Conservation (phyloP, 345 rosid species). For the Rhodamnia rubescens region DNA sequence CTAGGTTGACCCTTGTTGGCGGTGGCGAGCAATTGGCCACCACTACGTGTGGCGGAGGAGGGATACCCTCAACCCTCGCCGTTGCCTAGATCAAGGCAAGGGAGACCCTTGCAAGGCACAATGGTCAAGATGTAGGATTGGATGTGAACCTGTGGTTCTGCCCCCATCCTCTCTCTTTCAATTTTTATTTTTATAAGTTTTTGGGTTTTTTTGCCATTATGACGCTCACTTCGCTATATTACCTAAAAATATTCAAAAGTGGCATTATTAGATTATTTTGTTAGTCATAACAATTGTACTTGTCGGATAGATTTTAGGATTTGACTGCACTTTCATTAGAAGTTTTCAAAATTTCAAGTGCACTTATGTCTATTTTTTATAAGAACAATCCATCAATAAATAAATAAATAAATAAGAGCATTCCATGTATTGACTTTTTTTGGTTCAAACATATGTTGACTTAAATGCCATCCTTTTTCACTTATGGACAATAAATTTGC, state of each 20-base stretch:
- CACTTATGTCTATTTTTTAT: no score
- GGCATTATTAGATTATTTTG: neutral
- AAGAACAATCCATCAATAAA: no score
- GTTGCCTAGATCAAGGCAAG: neutral
- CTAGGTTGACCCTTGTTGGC: neutral
- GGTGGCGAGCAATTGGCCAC: no score
- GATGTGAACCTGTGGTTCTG: neutral
- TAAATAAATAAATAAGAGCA: no score
- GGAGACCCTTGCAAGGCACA: no score
- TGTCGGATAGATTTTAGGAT: no score
- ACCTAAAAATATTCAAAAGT: neutral
- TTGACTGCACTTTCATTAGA: no score
- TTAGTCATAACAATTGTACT: neutral
- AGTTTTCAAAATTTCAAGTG: no score
- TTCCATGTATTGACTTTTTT: neutral
- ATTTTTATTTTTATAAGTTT: no score
- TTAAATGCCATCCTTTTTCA: neutral
- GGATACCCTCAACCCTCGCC: neutral
- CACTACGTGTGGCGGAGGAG: neutral
- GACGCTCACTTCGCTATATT: neutral
- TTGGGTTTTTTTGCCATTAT: neutral
- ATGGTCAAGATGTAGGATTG: neutral
- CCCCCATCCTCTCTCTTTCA: neutral
- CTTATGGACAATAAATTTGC: neutral
- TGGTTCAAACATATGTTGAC: no score